Conservation (phyloP, 257 asterid species). For the Craterostigma plantagineum region DNA sequence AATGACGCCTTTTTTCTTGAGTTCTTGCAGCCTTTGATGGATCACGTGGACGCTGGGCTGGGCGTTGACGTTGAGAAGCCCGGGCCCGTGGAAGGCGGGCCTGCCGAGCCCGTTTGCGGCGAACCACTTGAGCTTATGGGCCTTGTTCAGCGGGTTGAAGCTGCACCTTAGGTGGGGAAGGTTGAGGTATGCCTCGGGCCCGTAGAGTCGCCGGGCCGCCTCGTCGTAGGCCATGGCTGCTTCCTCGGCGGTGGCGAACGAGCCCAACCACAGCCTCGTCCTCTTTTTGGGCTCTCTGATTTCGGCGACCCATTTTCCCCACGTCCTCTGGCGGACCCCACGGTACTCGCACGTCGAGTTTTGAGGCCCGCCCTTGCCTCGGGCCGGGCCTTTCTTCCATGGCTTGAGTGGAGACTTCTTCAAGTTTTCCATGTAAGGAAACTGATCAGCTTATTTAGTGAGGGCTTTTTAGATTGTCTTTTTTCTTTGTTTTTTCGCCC, state of each 20-base stretch:
- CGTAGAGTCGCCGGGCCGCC: conserved; percentile 82
- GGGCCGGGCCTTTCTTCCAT: conserved; percentile 94
- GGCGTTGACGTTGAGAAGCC: conserved; percentile 64
- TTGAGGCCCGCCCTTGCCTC: conserved; percentile 97
- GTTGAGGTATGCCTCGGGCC: conserved; percentile 86
- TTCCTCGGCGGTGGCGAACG: conserved; percentile 85
- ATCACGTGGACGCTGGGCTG: conserved; percentile 85
- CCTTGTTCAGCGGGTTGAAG: conserved; percentile 70
- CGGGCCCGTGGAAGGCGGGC: conserved; percentile 28
- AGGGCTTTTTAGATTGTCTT: conserved; percentile 10
- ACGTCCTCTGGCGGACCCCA: conserved; percentile 84
- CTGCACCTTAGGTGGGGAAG: conserved; percentile 68
- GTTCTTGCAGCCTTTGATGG: conserved; percentile 80
- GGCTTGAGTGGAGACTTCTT: conserved; percentile 72
- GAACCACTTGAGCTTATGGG: conserved; percentile 87
- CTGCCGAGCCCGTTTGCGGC: conserved; percentile 41
- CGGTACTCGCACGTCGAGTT: conserved; percentile 77
- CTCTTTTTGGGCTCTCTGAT: conserved; percentile 88
- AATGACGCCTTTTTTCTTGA: conserved; percentile 38
- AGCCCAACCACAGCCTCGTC: conserved; percentile 83
- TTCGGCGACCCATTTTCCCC: conserved; percentile 97
- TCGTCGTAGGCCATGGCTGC: conserved; percentile 98
- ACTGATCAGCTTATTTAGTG: no score
- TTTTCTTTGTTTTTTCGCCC: neutral
- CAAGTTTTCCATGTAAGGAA: conserved; percentile 46